Percentiles rank a stretch among this genome's conserved stretches.
These are phyloP conservation scores for Alternaria brassicicola DNA, from an alignment of 2,329 filamentous ascomycete genomes.

Conservation along the genomic window DNA sequence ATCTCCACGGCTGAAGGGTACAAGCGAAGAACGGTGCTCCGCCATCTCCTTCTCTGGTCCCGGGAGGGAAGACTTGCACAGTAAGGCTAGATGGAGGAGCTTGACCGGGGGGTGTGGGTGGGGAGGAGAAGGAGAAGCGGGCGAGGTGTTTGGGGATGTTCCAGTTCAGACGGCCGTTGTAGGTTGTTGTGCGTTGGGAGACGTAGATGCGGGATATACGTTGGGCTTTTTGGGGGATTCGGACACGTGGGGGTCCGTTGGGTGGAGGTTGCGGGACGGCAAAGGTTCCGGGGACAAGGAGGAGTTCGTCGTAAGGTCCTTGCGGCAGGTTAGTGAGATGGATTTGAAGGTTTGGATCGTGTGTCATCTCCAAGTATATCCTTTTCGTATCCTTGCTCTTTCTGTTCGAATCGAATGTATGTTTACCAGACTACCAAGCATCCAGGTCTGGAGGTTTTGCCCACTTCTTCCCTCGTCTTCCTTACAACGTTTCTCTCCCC, in stretches of 20 bases:
- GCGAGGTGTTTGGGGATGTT: slow-evolving; percentile 47
- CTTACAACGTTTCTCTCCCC: too few relatives aligned
- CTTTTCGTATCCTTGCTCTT: too few relatives aligned
- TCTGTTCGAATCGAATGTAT: too few relatives aligned
- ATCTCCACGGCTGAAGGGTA: slow-evolving; percentile 36
- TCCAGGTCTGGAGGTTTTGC: too few relatives aligned
- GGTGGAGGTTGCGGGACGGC: slow-evolving; percentile 24
- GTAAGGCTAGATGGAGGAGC: slow-evolving; percentile 27
- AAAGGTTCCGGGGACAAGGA: slow-evolving; percentile 41
- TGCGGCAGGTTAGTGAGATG: neutral
- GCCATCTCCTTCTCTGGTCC: slow-evolving; percentile 29
- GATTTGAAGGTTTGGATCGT: too few relatives aligned
- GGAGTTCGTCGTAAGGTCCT: slow-evolving; percentile 44
- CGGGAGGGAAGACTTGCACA: slow-evolving; percentile 35
- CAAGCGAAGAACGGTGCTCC: slow-evolving; percentile 33
- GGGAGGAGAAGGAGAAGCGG: slow-evolving; percentile 41
- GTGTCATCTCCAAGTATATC: neutral
- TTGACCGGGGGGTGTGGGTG: slow-evolving; percentile 19
- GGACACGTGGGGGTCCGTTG: neutral
- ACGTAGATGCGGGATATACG: slow-evolving; percentile 44
- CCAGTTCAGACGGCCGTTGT: slow-evolving; percentile 45
- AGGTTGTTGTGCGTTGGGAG: slow-evolving; percentile 40
- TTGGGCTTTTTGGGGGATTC: slow-evolving; percentile 35
- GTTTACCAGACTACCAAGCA: too few relatives aligned
- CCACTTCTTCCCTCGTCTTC: neutral